Conservation (phyloP, 768 basidiomycete genomes). For the Clitopilus passeckerianus region DNA sequence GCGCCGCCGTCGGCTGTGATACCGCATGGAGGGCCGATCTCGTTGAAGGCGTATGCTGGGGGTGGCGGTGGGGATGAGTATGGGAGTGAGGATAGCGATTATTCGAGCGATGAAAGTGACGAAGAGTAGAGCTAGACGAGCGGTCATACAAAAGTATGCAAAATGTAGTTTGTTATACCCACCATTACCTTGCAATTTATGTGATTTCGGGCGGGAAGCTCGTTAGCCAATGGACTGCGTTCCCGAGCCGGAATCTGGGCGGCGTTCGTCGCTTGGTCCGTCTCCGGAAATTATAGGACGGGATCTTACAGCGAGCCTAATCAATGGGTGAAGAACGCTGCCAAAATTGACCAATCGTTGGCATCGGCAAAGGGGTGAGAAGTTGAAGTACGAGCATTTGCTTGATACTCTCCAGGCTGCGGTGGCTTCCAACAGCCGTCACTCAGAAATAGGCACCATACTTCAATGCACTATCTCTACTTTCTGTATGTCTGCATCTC, state of each 20-base stretch:
- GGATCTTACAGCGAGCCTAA: conserved; percentile 10
- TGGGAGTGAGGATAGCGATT: not conserved
- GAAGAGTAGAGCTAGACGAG: not conserved
- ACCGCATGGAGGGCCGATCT: not conserved
- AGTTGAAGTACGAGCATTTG: conserved; percentile 3
- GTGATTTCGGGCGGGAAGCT: no score
- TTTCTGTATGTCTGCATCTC: no score
- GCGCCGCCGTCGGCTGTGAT: not conserved
- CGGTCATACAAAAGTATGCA: no score
- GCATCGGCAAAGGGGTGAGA: conserved; percentile 8
- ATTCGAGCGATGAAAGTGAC: not conserved
- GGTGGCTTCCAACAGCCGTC: conserved; percentile 2
- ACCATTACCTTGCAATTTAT: no score
- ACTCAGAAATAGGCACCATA: no score
- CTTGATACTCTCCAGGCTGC: not conserved
- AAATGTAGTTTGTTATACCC: not conserved
- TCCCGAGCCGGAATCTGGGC: conserved; percentile 23
- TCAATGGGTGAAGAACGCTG: conserved; percentile 27
- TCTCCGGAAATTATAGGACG: conserved; percentile 8
- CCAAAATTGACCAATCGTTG: conserved; percentile 19
- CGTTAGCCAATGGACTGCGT: no score
- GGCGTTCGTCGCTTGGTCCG: conserved; percentile 16
- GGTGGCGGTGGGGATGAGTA: not conserved
- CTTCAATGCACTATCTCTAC: no score
- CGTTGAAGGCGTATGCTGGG: not conserved